These are phyloP conservation scores for Fusarium multiceps DNA, from an alignment of 2,329 filamentous ascomycete species.

Conservation along the genomic window DNA sequence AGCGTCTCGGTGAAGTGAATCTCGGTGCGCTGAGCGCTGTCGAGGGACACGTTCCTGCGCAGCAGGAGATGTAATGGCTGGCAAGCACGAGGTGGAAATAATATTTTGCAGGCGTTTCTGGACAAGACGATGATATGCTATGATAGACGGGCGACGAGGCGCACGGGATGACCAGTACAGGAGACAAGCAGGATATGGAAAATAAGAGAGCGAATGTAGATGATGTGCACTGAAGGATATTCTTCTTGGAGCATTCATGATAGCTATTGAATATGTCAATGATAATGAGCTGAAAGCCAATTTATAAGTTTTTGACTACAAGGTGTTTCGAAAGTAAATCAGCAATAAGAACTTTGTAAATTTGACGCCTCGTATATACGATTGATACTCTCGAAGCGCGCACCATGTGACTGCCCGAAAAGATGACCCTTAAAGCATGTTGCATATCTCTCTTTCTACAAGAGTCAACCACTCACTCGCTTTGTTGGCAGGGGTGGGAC, in stretches of 20 bases:
- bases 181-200: constrained; percentile 22
- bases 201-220: constrained; percentile 8
- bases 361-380: neutral
- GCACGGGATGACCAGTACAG: constrained; percentile 23
- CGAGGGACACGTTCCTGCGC: constrained; percentile 62
- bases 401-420: too few species aligned
- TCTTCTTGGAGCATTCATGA: constrained; percentile 19
- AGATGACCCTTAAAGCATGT: neutral
- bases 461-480: neutral
- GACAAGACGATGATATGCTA: constrained; percentile 26
- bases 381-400: neutral
- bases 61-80: constrained; percentile 38
- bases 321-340: neutral
- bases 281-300: constrained; percentile 19
- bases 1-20: constrained; percentile 63
- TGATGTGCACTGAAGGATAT: neutral
- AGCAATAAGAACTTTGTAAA: neutral
- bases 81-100: constrained; percentile 7
- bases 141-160: constrained; percentile 40
- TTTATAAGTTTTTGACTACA: neutral
- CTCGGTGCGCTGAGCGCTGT: constrained; percentile 65
- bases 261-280: constrained; percentile 20
- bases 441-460: neutral
- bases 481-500: too few species aligned
- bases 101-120: constrained; percentile 43